Conservation (phyloP, 2,329 filamentous ascomycete genomes). For the Chalaropsis thielavioides region DNA sequence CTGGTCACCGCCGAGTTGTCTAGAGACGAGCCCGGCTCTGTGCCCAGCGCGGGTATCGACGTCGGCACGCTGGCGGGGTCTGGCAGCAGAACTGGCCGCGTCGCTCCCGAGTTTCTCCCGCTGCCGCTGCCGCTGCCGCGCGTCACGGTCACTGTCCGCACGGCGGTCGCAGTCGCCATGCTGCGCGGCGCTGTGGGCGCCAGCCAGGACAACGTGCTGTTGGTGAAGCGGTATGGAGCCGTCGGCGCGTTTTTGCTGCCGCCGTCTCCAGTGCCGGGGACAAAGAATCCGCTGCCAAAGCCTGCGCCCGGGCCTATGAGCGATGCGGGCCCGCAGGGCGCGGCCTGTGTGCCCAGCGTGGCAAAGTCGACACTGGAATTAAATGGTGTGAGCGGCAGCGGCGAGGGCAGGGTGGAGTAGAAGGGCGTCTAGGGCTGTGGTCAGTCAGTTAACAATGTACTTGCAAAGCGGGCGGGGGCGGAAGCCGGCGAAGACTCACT, state of each 20-base stretch:
- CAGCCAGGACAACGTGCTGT: not conserved
- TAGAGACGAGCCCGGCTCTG: conserved; percentile 1
- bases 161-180: conserved; percentile 10
- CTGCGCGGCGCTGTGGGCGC: not conserved
- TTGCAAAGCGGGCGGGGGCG: not conserved
- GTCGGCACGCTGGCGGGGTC: conserved; percentile 11
- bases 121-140: not conserved
- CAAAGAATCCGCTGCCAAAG: not conserved
- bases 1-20: not conserved
- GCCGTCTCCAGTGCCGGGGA: not conserved
- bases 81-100: conserved; percentile 4
- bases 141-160: conserved; percentile 12
- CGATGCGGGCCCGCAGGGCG: no score
- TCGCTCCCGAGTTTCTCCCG: not conserved
- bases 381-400: conserved; percentile 13
- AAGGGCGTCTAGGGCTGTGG: not conserved
- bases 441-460: conserved; percentile 4
- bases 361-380: conserved; percentile 16
- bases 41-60: conserved; percentile 13
- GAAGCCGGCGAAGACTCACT: not conserved
- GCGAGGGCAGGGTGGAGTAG: not conserved
- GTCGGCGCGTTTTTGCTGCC: not conserved
- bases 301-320: no score
- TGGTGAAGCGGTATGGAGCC: conserved; percentile 3
- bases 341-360: conserved; percentile 6